Conservation (phyloP, 768 basidiomycete genomes). For the Termitomyces sp. region DNA sequence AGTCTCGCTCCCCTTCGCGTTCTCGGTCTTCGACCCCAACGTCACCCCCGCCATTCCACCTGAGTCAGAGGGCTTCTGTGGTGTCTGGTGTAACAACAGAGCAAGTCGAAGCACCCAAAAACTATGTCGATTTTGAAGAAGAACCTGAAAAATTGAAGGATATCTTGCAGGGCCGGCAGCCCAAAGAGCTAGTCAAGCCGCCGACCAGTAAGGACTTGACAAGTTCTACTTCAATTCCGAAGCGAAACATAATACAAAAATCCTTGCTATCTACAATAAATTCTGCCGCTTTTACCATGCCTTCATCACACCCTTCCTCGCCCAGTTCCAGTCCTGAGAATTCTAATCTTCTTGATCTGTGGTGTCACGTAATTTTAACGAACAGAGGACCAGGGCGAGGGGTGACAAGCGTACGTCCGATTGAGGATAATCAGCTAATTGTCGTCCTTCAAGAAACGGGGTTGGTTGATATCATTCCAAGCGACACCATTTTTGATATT, state of each 20-base stretch:
- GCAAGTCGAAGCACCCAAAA: slow-evolving; percentile 71
- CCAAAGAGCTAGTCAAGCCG: slow-evolving; percentile 22
- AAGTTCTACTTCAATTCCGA: slow-evolving; percentile 15
- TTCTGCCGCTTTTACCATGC: slow-evolving; percentile 33
- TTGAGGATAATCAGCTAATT: slow-evolving; percentile 37
- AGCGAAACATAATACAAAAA: slow-evolving; percentile 30
- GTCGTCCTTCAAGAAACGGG: slow-evolving; percentile 60
- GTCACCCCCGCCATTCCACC: slow-evolving; percentile 43
- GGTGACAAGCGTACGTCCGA: slow-evolving; percentile 40
- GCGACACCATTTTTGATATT: slow-evolving; percentile 4
- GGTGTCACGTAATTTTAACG: slow-evolving; percentile 45
- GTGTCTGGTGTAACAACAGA: slow-evolving; percentile 71
- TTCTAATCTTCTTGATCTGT: slow-evolving; percentile 22
- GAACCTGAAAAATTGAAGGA: slow-evolving; percentile 74
- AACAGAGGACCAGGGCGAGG: slow-evolving; percentile 29
- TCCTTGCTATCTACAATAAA: slow-evolving; percentile 41
- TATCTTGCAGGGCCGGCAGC: slow-evolving; percentile 52
- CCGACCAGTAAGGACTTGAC: slow-evolving; percentile 12
- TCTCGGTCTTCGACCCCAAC: slow-evolving; percentile 38
- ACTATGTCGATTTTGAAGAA: slow-evolving; percentile 77
- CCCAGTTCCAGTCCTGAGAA: slow-evolving; percentile 22
- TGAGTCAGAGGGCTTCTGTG: slow-evolving; percentile 52
- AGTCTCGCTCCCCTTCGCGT: slow-evolving; percentile 24
- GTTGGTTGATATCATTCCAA: slow-evolving; percentile 31
- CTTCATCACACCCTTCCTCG: slow-evolving; percentile 35